Evolutionary conservation across 441 rosid species (phyloP).

Genomic region (Cnidoscolus chayamansa): DNA sequence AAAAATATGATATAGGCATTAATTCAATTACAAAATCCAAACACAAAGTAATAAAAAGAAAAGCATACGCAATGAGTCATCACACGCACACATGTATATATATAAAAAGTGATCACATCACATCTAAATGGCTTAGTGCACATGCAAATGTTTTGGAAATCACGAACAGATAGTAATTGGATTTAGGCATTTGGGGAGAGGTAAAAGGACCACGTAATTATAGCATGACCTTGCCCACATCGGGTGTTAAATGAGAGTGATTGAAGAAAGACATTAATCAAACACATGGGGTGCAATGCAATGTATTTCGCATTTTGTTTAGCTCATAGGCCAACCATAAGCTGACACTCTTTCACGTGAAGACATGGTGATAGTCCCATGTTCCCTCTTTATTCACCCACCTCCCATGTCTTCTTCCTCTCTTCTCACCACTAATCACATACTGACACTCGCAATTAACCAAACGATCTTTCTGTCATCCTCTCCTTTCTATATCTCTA

Average conservation of each 20-base stretch:
- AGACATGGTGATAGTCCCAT: slow-evolving; percentile 22
- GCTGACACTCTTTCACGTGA: slow-evolving; percentile 22
- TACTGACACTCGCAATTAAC: too few species aligned
- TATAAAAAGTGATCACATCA: too few species aligned
- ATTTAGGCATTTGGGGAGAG: background rate
- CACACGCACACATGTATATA: too few species aligned
- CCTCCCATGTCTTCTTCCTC: background rate
- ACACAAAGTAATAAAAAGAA: background rate
- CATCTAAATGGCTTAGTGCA: background rate
- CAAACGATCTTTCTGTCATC: too few species aligned
- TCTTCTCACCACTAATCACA: too few species aligned
- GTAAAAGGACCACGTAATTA: background rate
- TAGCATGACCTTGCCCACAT: background rate
- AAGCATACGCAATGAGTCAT: too few species aligned
- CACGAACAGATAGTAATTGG: too few species aligned
- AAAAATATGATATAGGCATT: too few species aligned
- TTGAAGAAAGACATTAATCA: background rate
- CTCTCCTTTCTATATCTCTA: too few species aligned
- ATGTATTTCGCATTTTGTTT: too few species aligned
- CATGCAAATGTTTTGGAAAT: slow-evolving; percentile 24
- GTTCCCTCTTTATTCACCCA: background rate
- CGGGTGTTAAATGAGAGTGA: background rate
- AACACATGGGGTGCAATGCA: slow-evolving; percentile 14
- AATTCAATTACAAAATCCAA: too few species aligned
- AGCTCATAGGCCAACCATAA: slow-evolving; percentile 21